Evolutionary conservation across 305 asterid species (phyloP).

Genomic region (Solanum hybrid): DNA sequence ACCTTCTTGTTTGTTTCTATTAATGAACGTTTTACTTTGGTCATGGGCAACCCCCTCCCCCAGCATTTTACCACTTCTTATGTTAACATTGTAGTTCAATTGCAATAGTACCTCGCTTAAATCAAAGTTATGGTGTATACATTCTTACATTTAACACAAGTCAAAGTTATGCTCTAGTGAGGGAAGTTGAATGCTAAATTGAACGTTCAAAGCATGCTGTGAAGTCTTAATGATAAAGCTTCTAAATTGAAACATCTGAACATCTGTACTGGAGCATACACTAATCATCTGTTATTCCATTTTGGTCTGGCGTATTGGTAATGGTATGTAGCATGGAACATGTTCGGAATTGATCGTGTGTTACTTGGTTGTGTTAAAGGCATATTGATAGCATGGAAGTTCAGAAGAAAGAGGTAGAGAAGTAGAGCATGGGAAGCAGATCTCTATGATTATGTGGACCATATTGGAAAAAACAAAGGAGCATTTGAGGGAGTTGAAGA

Average conservation of each 20-base stretch:
- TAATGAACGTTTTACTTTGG: not conserved
- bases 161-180: not conserved
- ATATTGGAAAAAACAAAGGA: not conserved
- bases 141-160: not conserved
- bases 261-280: not conserved
- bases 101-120: not conserved
- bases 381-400: not conserved
- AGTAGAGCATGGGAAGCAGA: not conserved
- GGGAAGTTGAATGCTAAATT: not conserved
- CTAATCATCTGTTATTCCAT: not conserved
- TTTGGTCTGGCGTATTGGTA: not conserved
- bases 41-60: not conserved
- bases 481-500: not conserved
- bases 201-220: not conserved
- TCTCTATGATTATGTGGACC: not conserved
- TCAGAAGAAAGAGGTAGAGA: not conserved
- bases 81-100: not conserved
- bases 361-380: not conserved
- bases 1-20: not conserved
- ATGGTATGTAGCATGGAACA: not conserved
- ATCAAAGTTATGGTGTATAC: not conserved
- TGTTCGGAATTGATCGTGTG: not conserved
- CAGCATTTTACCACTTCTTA: not conserved
- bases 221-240: not conserved
- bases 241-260: not conserved